A percentile compares a stretch with the other conserved stretches of the same genome.
Evolutionary conservation across 2,329 filamentous ascomycete genomes (phyloP).

Genomic region (Fusarium domesticum): DNA sequence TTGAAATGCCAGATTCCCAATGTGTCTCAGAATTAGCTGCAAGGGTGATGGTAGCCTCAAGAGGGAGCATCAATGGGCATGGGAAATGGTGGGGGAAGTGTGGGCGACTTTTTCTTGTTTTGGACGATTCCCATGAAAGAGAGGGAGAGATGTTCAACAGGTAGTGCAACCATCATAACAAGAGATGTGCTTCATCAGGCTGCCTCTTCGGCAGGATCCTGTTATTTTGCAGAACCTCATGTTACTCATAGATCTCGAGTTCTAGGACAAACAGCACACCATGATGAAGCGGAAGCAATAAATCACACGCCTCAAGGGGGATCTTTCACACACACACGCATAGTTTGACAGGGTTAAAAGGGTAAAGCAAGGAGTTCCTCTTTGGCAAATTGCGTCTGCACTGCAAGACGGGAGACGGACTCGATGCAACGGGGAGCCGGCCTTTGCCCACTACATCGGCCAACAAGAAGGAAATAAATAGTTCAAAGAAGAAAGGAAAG

Average conservation of each 20-base stretch:
- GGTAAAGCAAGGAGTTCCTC: no score
- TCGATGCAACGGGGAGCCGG: neutral
- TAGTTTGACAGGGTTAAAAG: neutral
- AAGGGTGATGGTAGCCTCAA: constrained; percentile 29
- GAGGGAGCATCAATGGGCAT: constrained; percentile 19
- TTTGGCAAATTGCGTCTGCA: no score
- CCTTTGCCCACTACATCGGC: no score
- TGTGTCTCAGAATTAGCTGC: constrained; percentile 29
- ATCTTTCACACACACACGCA: no score
- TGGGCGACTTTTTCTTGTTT: constrained; percentile 12
- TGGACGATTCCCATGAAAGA: constrained; percentile 2
- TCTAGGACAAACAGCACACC: no score
- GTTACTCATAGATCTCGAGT: constrained; percentile 15
- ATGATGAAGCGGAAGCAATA: neutral
- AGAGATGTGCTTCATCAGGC: constrained; percentile 18
- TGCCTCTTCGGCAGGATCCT: constrained; percentile 10
- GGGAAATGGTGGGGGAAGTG: constrained; percentile 28
- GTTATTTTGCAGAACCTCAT: constrained; percentile 13
- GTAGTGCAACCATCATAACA: constrained; percentile 17
- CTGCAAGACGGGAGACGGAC: neutral
- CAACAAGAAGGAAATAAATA: neutral
- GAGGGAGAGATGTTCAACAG: constrained; percentile 5
- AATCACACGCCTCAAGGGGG: no score
- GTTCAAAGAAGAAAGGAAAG: no score
- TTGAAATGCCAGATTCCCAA: constrained; percentile 31